Base-by-base conservation (phyloP, 768 basidiomycete species). In the Termitomyces sp. region DNA sequence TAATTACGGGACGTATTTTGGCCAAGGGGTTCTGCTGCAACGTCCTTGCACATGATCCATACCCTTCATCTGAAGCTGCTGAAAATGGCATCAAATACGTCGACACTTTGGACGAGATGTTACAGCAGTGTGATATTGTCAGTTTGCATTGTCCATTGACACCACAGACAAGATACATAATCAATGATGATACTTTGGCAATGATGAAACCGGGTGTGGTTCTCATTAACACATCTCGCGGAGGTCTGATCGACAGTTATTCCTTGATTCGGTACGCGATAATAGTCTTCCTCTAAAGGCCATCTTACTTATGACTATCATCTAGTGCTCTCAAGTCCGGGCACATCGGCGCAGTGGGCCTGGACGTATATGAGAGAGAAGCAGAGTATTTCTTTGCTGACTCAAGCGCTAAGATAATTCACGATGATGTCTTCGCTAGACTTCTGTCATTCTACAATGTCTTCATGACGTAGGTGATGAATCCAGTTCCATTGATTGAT, bases 361-460 rank as follows among this genome's bases (percentile, higher is more conserved):
- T 77, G 51, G 76, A 77, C 37, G 76, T 76, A 7, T 75, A 74
- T 56, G 76, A 77, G 57, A 67, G 66, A 44, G 75, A 76, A 64
- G 68, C 75, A 1, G 60, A 64, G 10, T 76, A 75, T 59, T 77
- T 77, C 64, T 77, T 76, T 46, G 69, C 72, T 9, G 76, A 76
- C 54, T 76, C 73, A 1, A 76, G 75, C 53, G 59, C 68, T 3
- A 75, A 75, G 59, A 72, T 77, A 53, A 77, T 77, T 50, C 64
- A 73, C n/a, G 76, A 77, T 49, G 76, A 77, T 54, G 69, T 66
- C 17, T 76, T 77, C 56, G 73, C 73, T 21, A 71, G 76, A n/a
- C 65, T 77, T n/a, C 61, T 77, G 15, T 71, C 75, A 0, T 77
- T 77, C 61, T 75, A 76, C 63, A 77, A 76, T 56, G 76, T 77